Percentiles rank a stretch among this genome's conserved stretches.
Conservation (phyloP, 2,329 filamentous ascomycete species). For the Trichoderma sp. region DNA sequence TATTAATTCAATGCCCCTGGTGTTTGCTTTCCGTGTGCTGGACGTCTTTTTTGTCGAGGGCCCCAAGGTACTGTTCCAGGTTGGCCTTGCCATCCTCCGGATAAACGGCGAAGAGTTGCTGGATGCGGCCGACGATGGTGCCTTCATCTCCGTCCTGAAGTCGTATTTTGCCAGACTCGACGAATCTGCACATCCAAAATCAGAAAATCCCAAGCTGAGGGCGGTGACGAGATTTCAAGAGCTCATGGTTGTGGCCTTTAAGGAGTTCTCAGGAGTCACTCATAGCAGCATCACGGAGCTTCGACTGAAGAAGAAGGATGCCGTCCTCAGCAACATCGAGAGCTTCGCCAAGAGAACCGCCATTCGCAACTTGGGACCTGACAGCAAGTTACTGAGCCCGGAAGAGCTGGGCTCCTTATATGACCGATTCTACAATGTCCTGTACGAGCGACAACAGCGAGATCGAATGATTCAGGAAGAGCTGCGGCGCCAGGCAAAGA, state of each 20-base stretch:
- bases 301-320: conserved; percentile 87
- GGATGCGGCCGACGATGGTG: conserved; percentile 89
- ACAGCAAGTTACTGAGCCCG: conserved; percentile 83
- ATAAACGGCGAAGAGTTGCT: conserved; percentile 96
- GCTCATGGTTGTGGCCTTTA: conserved; percentile 98
- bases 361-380: conserved; percentile 89
- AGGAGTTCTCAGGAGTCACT: conserved; percentile 94
- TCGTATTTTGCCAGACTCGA: conserved; percentile 90
- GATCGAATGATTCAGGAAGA: conserved; percentile 75
- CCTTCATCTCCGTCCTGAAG: conserved; percentile 95
- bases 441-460: conserved; percentile 89
- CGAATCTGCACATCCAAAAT: conserved; percentile 92
- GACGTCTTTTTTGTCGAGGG: conserved; percentile 99
- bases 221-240: conserved; percentile 96
- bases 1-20: conserved; percentile 98
- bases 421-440: conserved; percentile 85
- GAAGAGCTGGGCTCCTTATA: conserved; percentile 89
- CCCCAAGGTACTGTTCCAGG: conserved; percentile 94
- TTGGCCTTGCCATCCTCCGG: conserved; percentile 90
- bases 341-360: conserved; percentile 96
- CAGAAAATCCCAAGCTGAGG: conserved; percentile 88
- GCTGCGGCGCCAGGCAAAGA: conserved; percentile 62
- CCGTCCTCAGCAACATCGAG: conserved; percentile 92
- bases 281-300: conserved; percentile 88
- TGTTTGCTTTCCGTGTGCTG: conserved; percentile 93